These are phyloP conservation scores for Penicillium verrucosum DNA, from an alignment of 2,329 filamentous ascomycete genomes.

Conservation along the genomic window DNA sequence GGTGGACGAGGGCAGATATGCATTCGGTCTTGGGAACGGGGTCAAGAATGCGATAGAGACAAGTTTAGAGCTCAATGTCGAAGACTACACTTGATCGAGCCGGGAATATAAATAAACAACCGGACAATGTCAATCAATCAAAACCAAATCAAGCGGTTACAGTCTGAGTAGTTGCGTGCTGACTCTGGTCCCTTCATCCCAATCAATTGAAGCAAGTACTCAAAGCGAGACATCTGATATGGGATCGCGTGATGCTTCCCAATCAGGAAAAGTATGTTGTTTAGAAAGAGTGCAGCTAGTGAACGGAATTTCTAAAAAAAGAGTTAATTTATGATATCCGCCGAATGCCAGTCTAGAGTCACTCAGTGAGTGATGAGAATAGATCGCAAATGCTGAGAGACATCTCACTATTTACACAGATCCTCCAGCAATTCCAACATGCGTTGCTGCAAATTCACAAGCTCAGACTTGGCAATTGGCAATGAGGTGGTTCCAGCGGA, in stretches of 20 bases:
- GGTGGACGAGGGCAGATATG: background rate
- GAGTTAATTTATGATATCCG: background rate
- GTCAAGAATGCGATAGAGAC: background rate
- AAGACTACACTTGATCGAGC: background rate
- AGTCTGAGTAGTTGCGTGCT: background rate
- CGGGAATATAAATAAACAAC: background rate
- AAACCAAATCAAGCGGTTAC: background rate
- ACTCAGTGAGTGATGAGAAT: background rate
- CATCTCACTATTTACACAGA: constrained; percentile 42
- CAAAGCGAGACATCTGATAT: background rate
- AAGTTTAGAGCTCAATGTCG: background rate
- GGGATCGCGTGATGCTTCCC: background rate
- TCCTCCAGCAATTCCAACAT: constrained; percentile 53
- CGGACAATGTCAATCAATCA: background rate
- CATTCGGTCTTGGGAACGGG: background rate
- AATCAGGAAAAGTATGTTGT: background rate
- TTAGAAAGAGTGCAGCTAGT: background rate
- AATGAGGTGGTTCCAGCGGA: constrained; percentile 1
- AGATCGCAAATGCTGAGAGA: background rate
- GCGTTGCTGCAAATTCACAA: constrained; percentile 45
- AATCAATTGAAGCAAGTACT: background rate
- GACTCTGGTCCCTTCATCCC: background rate
- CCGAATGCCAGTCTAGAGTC: background rate
- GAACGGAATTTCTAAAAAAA: background rate
- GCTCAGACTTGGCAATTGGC: constrained; percentile 41